Percentiles rank a stretch among this genome's conserved stretches.
phyloP scores from a whole-genome alignment of 768 basidiomycete genomes.

The Boletales sp. region DNA sequence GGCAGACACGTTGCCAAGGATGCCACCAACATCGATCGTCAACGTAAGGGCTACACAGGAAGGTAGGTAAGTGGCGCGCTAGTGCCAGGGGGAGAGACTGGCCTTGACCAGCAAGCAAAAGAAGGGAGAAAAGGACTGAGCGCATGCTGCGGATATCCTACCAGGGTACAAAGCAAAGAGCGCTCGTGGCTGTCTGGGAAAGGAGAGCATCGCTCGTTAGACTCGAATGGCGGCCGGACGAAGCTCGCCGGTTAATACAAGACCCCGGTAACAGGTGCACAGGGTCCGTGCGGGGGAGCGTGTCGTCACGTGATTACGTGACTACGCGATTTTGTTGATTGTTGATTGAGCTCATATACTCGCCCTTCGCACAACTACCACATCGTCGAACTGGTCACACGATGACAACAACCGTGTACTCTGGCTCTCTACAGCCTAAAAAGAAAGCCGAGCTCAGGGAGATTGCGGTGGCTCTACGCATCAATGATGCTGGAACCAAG shows the following conservation, averaged over 20 bases:
- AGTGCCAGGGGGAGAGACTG: slow-evolving; percentile 1
- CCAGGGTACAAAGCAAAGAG: slow-evolving; percentile 25
- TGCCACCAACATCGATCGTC: slow-evolving; percentile 43
- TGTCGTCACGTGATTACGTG: slow-evolving; percentile 20
- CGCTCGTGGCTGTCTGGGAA: neutral
- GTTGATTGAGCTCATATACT: slow-evolving; percentile 21
- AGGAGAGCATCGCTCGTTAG: no score
- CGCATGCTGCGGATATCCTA: slow-evolving; percentile 32
- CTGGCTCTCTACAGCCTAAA: slow-evolving; percentile 58
- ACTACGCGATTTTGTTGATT: slow-evolving; percentile 29
- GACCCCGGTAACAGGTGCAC: slow-evolving; percentile 1
- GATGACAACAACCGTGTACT: slow-evolving; percentile 44
- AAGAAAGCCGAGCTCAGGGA: slow-evolving; percentile 67
- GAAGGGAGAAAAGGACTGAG: slow-evolving; percentile 22
- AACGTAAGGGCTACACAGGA: slow-evolving; percentile 34
- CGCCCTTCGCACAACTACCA: slow-evolving; percentile 9
- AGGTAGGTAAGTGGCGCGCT: no score
- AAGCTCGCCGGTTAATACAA: neutral
- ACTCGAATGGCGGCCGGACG: no score
- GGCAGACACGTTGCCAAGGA: slow-evolving; percentile 36
- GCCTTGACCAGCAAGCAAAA: slow-evolving; percentile 61
- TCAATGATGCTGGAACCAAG: slow-evolving; percentile 56
- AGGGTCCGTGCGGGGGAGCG: slow-evolving; percentile 7
- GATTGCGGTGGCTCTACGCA: slow-evolving; percentile 50
- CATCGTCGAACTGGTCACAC: neutral